phyloP scores from a whole-genome alignment of 2,329 filamentous ascomycete species.

The Penicillium sp. region DNA sequence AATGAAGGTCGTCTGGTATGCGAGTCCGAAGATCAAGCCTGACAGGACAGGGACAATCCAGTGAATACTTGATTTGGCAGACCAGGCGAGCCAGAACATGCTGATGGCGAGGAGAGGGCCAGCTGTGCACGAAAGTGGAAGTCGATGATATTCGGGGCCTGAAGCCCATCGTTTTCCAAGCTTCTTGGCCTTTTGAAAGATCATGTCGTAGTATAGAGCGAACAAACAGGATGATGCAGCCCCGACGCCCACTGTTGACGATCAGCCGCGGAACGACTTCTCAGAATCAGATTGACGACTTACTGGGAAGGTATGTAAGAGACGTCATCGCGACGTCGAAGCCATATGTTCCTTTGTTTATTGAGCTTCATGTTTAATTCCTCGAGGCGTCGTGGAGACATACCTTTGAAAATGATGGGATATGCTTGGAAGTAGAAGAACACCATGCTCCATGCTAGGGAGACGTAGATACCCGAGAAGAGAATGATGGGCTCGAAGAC shows the following conservation, averaged over 20 bases:
- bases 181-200: constrained; percentile 58
- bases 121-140: constrained; percentile 72
- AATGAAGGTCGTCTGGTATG: constrained; percentile 67
- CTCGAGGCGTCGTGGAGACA: not conserved
- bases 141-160: constrained; percentile 62
- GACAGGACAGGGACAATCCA: constrained; percentile 63
- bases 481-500: constrained; percentile 73
- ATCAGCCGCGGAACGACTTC: not conserved
- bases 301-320: constrained; percentile 67
- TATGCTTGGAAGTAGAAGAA: constrained; percentile 80
- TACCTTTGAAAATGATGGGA: constrained; percentile 66
- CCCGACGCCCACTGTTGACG: constrained; percentile 60
- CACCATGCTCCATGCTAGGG: constrained; percentile 69
- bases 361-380: not conserved
- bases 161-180: constrained; percentile 60
- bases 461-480: constrained; percentile 70
- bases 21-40: constrained; percentile 64
- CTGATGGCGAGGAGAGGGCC: constrained; percentile 63
- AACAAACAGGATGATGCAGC: constrained; percentile 61
- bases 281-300: not conserved
- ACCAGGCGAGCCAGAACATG: constrained; percentile 64
- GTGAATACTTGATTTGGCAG: constrained; percentile 52
- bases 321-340: constrained; percentile 68
- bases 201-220: constrained; percentile 67
- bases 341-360: constrained; percentile 56